These are phyloP conservation scores for Talaromyces atroroseus DNA, from an alignment of 2,329 filamentous ascomycete genomes.

Conservation along the genomic window DNA sequence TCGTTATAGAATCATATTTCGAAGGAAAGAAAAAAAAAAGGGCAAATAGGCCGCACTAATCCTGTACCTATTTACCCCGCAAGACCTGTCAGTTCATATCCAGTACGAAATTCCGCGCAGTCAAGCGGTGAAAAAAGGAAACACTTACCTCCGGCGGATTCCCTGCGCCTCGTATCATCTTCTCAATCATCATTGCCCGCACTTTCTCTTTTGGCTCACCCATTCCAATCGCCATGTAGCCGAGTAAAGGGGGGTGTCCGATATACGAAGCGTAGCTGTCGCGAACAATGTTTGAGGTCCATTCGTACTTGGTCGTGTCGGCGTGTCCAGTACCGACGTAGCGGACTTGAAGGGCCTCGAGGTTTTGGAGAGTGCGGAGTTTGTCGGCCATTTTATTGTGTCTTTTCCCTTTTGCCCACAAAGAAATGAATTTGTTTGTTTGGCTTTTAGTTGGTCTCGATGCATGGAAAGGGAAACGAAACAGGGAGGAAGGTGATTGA, in stretches of 20 bases:
- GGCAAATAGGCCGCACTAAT: neutral
- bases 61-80: conserved; percentile 1
- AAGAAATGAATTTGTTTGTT: neutral
- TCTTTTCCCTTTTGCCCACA: neutral
- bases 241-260: conserved; percentile 80
- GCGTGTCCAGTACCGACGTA: conserved; percentile 94
- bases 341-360: conserved; percentile 91
- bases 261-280: conserved; percentile 86
- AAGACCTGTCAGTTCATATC: neutral
- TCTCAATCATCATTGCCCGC: conserved; percentile 71
- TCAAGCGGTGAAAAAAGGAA: neutral
- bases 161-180: conserved; percentile 62
- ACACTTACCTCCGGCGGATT: conserved; percentile 56
- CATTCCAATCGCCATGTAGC: conserved; percentile 84
- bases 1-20: neutral
- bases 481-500: neutral
- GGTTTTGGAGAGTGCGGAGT: conserved; percentile 93
- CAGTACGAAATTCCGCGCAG: neutral
- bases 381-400: conserved; percentile 70
- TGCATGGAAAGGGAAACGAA: neutral
- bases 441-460: neutral
- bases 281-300: conserved; percentile 90
- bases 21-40: neutral
- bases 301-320: conserved; percentile 96
- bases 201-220: conserved; percentile 79